Base-by-base conservation (phyloP, 306 rosid genomes). In the Pterocarpus santalinus region DNA sequence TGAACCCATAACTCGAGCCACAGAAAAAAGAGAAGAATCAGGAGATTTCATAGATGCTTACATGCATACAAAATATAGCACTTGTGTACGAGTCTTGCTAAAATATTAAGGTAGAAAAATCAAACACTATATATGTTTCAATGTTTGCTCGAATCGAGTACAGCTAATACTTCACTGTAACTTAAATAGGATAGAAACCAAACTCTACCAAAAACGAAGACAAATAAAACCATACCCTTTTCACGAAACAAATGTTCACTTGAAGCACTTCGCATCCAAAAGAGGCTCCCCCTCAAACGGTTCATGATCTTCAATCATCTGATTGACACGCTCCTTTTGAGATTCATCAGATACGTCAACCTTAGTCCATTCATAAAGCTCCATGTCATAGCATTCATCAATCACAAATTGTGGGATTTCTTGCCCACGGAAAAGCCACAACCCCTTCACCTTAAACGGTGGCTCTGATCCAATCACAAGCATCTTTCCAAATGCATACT, bases 351-450 rank as follows among this genome's bases (percentile, higher is more conserved):
- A 55, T 57, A 91, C 32, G 83, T 92, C 91, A 7, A 92, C 97
- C 91, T 89, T 89, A 6, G 52, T 91, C 95, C 97, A 92, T 14
- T 88, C 89, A 11, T 85, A 89, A 14, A 91, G 92, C 80, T 92
- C 95, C 95, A 92, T 91, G 80, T 91, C 97, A 16, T 91, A 92
- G 91, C 97, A 92, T 81, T 92, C 98, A 7, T 91, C 82, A 2
- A 89, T 32, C 56, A 94, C 90, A 64, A 91, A 91, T 58, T 85
- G 65, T 0, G 98, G 94, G 35, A 94, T 76, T 72, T 94, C 98
- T 68, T 79, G 90, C 39, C 98, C 97, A 16, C 97, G 94, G 95
- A 94, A 91, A 79, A 94, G 94, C 98, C 97, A 94, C 79, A 91
- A 74, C 14, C 97, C 97, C 86, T 90, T 87, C 89, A 94, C 97